A percentile compares a stretch with the other conserved stretches of the same genome.
These are phyloP conservation scores for Scheffersomyces spartinae DNA, from an alignment of 805 yeast species.

Conservation along the genomic window DNA sequence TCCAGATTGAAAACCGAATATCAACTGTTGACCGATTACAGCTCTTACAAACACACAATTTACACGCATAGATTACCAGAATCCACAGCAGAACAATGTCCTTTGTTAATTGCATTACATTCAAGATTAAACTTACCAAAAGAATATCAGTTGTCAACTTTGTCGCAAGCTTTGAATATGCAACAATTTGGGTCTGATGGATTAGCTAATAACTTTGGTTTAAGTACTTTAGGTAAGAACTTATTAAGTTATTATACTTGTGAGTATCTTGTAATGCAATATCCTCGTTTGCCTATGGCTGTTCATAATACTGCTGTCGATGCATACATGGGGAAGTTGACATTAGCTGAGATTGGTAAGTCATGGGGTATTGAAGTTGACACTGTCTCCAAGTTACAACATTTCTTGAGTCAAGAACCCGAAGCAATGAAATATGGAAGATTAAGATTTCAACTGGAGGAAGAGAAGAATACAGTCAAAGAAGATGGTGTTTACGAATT, in stretches of 20 bases:
- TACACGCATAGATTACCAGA: slow-evolving; percentile 36
- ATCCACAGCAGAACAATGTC: slow-evolving; percentile 41
- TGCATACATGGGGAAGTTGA: slow-evolving; percentile 57
- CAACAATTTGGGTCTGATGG: slow-evolving; percentile 22
- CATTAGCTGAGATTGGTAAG: slow-evolving; percentile 57
- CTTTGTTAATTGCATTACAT: slow-evolving; percentile 71
- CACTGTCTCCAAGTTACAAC: slow-evolving; percentile 45
- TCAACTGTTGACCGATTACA: slow-evolving; percentile 23
- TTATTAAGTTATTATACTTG: slow-evolving; percentile 64
- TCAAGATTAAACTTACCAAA: slow-evolving; percentile 58
- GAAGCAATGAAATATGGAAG: slow-evolving; percentile 60
- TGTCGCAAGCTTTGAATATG: slow-evolving; percentile 75
- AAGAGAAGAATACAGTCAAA: slow-evolving; percentile 14
- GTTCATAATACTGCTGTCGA: slow-evolving; percentile 68
- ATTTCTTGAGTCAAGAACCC: slow-evolving; percentile 59
- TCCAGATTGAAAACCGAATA: slow-evolving; percentile 17
- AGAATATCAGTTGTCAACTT: slow-evolving; percentile 45
- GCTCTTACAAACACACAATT: slow-evolving; percentile 26
- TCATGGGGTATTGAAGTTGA: slow-evolving; percentile 89
- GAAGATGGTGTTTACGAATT: slow-evolving; percentile 42
- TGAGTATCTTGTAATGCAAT: slow-evolving; percentile 59
- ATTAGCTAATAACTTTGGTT: slow-evolving; percentile 63
- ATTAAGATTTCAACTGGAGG: slow-evolving; percentile 37
- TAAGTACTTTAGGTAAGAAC: slow-evolving; percentile 73
- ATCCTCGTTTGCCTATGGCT: slow-evolving; percentile 83